Percentiles rank a stretch among this genome's conserved stretches.
phyloP scores from a whole-genome alignment of 108 stramenopile species.

The Stephanodiscus triporus region DNA sequence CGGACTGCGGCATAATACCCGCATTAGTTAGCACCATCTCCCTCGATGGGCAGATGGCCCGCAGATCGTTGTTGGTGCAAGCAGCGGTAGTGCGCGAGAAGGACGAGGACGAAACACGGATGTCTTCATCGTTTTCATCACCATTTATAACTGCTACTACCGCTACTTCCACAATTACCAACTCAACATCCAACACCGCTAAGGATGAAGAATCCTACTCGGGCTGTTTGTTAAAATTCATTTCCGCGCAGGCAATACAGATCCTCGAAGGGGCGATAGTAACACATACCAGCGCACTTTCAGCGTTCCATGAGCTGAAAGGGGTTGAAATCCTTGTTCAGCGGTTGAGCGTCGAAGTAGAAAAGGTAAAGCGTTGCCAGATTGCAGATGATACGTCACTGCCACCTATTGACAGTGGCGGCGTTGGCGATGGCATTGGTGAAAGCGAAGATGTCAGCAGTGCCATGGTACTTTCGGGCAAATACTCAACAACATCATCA shows the following conservation, averaged over 20 bases:
- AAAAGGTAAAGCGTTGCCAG: conserved; percentile 37
- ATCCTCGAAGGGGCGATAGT: conserved; percentile 90
- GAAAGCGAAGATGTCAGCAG: conserved; percentile 23
- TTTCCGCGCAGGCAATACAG: conserved; percentile 88
- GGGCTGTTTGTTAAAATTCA: conserved; percentile 61
- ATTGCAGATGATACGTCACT: background rate
- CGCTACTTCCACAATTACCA: background rate
- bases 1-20: conserved; percentile 92
- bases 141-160: background rate
- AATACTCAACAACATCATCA: conserved; percentile 23
- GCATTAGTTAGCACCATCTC: conserved; percentile 84
- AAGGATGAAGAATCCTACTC: conserved; percentile 38
- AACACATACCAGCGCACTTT: conserved; percentile 79
- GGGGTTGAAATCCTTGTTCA: conserved; percentile 80
- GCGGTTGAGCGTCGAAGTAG: conserved; percentile 65
- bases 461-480: background rate
- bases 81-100: background rate
- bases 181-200: conserved; percentile 1
- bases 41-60: conserved; percentile 53
- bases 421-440: conserved; percentile 2
- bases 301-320: conserved; percentile 87
- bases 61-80: conserved; percentile 5
- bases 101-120: conserved; percentile 1
- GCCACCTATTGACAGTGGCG: background rate
- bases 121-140: background rate